Evolutionary conservation across 2,329 filamentous ascomycete species (phyloP), one percentile per base, ranked within the genome.

Genomic region (Colletotrichum agaves): DNA sequence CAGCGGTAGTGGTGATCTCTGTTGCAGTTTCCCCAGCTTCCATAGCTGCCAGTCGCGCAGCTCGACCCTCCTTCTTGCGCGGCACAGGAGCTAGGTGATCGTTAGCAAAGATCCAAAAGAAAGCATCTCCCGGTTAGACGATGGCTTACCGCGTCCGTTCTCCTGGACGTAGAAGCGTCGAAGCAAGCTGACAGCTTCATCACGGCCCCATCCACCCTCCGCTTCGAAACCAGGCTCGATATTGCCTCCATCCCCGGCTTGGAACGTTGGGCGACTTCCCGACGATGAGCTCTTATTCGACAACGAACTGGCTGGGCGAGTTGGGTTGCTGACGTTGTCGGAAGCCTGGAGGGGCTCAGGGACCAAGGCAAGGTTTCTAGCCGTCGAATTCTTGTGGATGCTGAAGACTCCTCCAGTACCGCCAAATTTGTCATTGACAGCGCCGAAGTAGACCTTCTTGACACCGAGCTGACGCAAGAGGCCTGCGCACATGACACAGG

Each of bases 401-500:
- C 90, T 91, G 77, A 99, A 89, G 13, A 99, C 96, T 61, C 97
- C 95, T 2, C 96, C 96, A 15, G 94, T 97, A 35, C 97, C 96
- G 7, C 96, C 96, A 81, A 99, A 99, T 65, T 97, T 93, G 81
- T 99, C 96, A 78, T 99, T 99, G 73, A 92, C 89, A 67, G 94
- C 97, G 4, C 96, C 97, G 78, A 96, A 99, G 79, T 95, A 98
- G 35, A 99, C 96, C 72, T 91, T 91, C 70, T 91, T 88, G 78
- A 99, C 94, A 13, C 90, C 88, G 71, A 97, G 91, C 79, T 99
- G 97, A 58, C 94, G 89, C 57, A 99, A 86, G 60, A 97, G 89
- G 6, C 94, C 97, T 12, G 96, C 96, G 77, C 96, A 99, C 96
- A 99, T 99, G 81, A 99, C 93, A 78, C 96, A 99, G 4, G 96